Evolutionary conservation across 2,329 filamentous ascomycete species (phyloP), one percentile per base, ranked within the genome.

Genomic region (Neospermospora avenae): DNA sequence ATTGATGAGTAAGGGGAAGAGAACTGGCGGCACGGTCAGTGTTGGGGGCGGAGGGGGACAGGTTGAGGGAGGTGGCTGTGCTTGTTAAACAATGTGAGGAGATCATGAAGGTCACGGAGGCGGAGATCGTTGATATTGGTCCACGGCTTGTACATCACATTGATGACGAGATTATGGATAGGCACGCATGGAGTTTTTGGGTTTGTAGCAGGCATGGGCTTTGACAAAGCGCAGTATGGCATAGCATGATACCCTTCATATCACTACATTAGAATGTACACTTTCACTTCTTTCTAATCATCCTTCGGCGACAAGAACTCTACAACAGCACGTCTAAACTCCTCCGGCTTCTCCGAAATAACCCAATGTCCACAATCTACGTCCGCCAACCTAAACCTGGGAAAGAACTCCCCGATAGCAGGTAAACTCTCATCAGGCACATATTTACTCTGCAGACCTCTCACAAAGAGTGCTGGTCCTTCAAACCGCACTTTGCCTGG

Each of bases 281-380:
- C 63, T 65, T 73, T 63, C 28, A 13, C 24, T 59, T 39, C 77
- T 77, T 77, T 74, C 11, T 10, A 31, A 31, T 31, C 28, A 3
- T 85, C 74, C 70, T 79, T 70, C 4, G 76, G 76, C 18, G 72
- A 73, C 53, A 89, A 72, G 68, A 88, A 89, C 48, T 88, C 84
- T 24, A 87, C 79, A 11, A 88, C 85, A 64, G 80, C 85, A 80
- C 83, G 77, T 71, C 87, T 84, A 66, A 96, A 96, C 10, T 80
- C 86, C 70, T 91, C 85, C 0, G 91, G 91, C 68, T 91, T 87
- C 78, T 96, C 91, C n/a, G 89, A 91, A 63, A 93, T 92, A 4
- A 96, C 78, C 91, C 91, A 96, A 74, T 96, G 91, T 0, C 91
- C 91, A 8, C 87, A 83, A 39, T 95, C 87, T 34, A 96, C 77